Percentiles rank a stretch among this genome's conserved stretches.
phyloP scores from a whole-genome alignment of 139 green algal genomes.

The Marvania coccoides region DNA sequence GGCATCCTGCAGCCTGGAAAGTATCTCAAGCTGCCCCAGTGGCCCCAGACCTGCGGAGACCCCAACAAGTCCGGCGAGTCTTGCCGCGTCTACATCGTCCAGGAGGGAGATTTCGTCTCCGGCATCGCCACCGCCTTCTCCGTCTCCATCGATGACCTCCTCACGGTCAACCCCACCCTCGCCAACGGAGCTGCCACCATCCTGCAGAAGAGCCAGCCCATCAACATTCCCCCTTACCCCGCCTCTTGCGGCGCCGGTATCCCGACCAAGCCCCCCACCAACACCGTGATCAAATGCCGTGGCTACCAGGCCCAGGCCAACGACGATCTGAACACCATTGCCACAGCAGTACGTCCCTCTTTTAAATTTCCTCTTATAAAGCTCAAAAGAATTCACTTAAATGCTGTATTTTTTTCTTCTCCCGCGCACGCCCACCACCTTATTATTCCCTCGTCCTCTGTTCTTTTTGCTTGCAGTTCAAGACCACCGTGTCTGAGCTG shows the following conservation, averaged over 20 bases:
- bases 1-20: conserved; percentile 21
- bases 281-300: conserved; percentile 16
- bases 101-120: conserved; percentile 13
- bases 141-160: conserved; percentile 3
- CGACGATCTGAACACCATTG: conserved; percentile 15
- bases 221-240: conserved; percentile 21
- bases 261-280: neutral
- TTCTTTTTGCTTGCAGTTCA: neutral
- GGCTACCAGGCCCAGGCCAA: neutral
- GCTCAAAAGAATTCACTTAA: too few species aligned
- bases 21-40: conserved; percentile 17
- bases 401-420: too few species aligned
- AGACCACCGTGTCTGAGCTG: conserved; percentile 10
- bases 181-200: neutral
- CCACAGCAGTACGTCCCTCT: neutral
- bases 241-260: conserved; percentile 13
- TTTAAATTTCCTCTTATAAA: neutral
- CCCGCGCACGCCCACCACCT: too few species aligned
- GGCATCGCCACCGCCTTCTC: conserved; percentile 15
- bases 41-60: conserved; percentile 8
- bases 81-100: conserved; percentile 16
- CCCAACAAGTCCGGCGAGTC: conserved; percentile 4
- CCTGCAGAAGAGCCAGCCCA: conserved; percentile 7
- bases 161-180: conserved; percentile 11
- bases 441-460: neutral